Percentiles rank a stretch among this genome's conserved stretches.
Conservation (phyloP, 23 red algal genomes). For the Gracilaria domingensis region DNA sequence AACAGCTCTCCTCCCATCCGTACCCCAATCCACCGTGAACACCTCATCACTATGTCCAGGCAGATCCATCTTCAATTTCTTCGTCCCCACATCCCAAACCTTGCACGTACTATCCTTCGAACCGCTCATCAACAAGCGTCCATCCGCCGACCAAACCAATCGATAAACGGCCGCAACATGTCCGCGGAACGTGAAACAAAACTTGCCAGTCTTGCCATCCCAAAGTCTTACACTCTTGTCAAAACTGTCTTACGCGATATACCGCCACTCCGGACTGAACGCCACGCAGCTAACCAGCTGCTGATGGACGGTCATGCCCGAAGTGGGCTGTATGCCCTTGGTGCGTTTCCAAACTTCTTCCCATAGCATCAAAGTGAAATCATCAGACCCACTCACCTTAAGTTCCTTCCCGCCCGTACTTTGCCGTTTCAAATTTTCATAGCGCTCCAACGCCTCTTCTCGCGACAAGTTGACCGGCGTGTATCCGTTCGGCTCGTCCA, state of each 20-base stretch:
- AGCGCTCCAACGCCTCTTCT: constrained; percentile 64
- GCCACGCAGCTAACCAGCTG: constrained; percentile 96
- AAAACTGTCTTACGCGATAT: constrained; percentile 92
- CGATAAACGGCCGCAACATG: constrained; percentile 95
- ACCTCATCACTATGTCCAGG: constrained; percentile 99
- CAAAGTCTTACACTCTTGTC: constrained; percentile 95
- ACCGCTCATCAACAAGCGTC: constrained; percentile 79
- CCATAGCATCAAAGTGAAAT: constrained; percentile 95
- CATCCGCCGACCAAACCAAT: constrained; percentile 91
- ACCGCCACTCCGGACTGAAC: constrained; percentile 87
- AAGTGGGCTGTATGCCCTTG: not conserved
- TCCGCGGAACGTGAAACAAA: constrained; percentile 82
- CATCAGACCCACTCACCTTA: constrained; percentile 89
- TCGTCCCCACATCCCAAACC: constrained; percentile 76
- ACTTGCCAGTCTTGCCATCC: constrained; percentile 82
- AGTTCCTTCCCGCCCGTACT: constrained; percentile 68
- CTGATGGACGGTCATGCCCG: constrained; percentile 95
- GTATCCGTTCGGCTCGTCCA: constrained; percentile 44
- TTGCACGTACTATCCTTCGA: constrained; percentile 97
- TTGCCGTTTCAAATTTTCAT: constrained; percentile 46
- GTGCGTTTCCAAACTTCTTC: constrained; percentile 11
- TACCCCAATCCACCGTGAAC: constrained; percentile 92
- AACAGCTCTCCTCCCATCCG: constrained; percentile 81
- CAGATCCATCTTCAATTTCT: constrained; percentile 80
- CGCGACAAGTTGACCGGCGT: constrained; percentile 22